A percentile compares a stretch with the other conserved stretches of the same genome.
These are phyloP conservation scores for Apiospora sp. DNA, from an alignment of 2,329 filamentous ascomycete species.

Conservation along the genomic window DNA sequence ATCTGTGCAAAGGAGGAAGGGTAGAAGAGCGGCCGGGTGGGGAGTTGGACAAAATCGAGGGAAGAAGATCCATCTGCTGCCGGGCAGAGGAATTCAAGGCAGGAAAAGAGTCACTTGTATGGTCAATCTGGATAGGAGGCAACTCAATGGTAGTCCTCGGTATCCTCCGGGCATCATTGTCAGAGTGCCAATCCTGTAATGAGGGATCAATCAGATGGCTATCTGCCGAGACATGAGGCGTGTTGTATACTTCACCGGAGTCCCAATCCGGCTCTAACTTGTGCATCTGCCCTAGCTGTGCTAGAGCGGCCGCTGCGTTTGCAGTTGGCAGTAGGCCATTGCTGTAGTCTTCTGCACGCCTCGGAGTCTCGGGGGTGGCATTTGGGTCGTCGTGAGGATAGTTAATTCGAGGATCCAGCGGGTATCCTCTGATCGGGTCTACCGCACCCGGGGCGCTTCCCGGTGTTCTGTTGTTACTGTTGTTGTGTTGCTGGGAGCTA, in stretches of 20 bases:
- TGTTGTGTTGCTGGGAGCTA: too few relatives aligned
- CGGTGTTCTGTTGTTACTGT: background rate
- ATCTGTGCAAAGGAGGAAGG: slow-evolving; percentile 81
- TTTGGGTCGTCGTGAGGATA: slow-evolving; percentile 73
- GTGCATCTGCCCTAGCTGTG: slow-evolving; percentile 81
- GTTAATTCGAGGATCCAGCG: slow-evolving; percentile 66
- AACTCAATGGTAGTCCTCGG: slow-evolving; percentile 75
- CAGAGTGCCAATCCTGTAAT: slow-evolving; percentile 73
- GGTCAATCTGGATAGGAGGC: slow-evolving; percentile 72
- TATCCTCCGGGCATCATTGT: slow-evolving; percentile 70
- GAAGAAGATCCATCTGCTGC: slow-evolving; percentile 77
- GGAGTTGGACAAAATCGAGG: slow-evolving; percentile 82
- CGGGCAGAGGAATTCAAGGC: slow-evolving; percentile 58
- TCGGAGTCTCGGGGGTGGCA: slow-evolving; percentile 69
- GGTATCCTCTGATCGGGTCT: slow-evolving; percentile 54
- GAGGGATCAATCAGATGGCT: slow-evolving; percentile 27
- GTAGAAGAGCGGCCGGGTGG: slow-evolving; percentile 86
- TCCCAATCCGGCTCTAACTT: slow-evolving; percentile 81
- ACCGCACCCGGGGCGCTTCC: slow-evolving; percentile 29
- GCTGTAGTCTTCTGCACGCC: slow-evolving; percentile 72
- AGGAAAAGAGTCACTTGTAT: slow-evolving; percentile 78
- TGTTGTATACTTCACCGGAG: slow-evolving; percentile 72
- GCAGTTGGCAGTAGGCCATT: slow-evolving; percentile 66
- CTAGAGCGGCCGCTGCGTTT: slow-evolving; percentile 84
- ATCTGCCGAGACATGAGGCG: slow-evolving; percentile 22